Evolutionary conservation across 2,329 filamentous ascomycete genomes (phyloP).

Genomic region (Cladorrhinum sp.): DNA sequence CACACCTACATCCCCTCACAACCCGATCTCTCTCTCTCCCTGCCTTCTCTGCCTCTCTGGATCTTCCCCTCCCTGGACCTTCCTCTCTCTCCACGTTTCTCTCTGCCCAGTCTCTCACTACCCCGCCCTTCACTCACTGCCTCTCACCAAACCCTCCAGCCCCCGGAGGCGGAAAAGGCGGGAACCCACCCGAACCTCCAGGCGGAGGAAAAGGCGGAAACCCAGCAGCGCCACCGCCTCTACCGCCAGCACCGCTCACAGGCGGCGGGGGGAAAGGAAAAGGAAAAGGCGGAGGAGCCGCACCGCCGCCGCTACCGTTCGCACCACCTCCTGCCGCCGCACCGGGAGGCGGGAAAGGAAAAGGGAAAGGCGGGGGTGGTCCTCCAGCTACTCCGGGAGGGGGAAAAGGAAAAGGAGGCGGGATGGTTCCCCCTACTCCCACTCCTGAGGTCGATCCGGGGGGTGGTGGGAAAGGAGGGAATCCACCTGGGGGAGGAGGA

Average conservation of each 20-base stretch:
- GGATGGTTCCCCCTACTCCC: background rate
- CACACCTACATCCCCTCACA: no score
- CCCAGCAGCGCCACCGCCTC: slow-evolving; percentile 23
- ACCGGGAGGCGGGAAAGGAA: slow-evolving; percentile 27
- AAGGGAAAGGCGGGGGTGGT: slow-evolving; percentile 23
- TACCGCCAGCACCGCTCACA: background rate
- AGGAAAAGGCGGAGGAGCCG: slow-evolving; percentile 7
- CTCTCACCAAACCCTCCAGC: slow-evolving; percentile 17
- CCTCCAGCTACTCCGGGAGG: slow-evolving; percentile 36
- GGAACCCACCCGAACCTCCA: slow-evolving; percentile 24
- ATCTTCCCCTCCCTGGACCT: no score
- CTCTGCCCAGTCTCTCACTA: background rate
- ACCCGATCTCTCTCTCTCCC: no score
- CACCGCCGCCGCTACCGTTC: slow-evolving; percentile 2
- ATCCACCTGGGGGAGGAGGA: background rate
- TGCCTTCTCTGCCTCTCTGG: no score
- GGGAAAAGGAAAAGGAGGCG: slow-evolving; percentile 26
- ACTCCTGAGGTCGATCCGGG: no score
- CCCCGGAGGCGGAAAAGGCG: slow-evolving; percentile 47
- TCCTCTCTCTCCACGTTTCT: background rate
- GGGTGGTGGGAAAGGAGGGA: background rate
- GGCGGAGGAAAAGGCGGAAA: slow-evolving; percentile 23
- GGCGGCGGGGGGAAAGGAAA: slow-evolving; percentile 5
- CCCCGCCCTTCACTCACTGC: background rate
- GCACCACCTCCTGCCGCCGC: no score